Percentiles rank a stretch among this genome's conserved stretches.
Conservation (phyloP, 495 filamentous ascomycete genomes). For the Penicillium odoratum region DNA sequence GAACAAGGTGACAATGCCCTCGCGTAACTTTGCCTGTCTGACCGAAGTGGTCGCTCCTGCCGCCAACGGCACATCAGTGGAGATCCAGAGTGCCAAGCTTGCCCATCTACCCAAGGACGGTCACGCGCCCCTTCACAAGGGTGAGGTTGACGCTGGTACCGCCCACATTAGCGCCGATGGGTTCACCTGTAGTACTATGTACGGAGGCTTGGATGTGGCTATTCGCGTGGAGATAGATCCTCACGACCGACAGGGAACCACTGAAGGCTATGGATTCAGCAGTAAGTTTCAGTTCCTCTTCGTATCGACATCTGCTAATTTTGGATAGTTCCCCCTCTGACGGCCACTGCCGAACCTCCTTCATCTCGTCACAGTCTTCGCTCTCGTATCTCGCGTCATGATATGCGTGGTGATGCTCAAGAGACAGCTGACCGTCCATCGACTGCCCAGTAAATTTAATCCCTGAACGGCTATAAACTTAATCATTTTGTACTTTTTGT, state of each 20-base stretch:
- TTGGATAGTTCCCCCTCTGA: constrained; percentile 30
- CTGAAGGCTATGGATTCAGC: constrained; percentile 68
- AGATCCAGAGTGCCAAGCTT: constrained; percentile 20
- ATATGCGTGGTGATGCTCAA: constrained; percentile 2
- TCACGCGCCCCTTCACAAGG: constrained; percentile 60
- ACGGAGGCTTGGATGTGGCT: constrained; percentile 66
- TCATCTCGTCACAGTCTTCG: constrained; percentile 22
- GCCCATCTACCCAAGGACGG: constrained; percentile 54
- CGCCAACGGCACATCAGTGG: constrained; percentile 22
- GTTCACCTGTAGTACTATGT: constrained; percentile 47
- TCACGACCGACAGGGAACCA: constrained; percentile 59
- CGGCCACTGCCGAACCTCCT: constrained; percentile 21
- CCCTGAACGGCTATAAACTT: not conserved
- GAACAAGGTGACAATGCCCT: constrained; percentile 89
- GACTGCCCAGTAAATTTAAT: constrained; percentile 23
- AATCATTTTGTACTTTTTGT: not conserved
- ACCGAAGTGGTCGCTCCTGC: constrained; percentile 56
- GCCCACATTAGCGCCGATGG: constrained; percentile 60
- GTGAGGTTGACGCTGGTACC: constrained; percentile 66
- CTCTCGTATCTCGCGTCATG: constrained; percentile 23
- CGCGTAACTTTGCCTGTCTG: constrained; percentile 82
- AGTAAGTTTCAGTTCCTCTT: constrained; percentile 33
- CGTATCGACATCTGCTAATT: not conserved
- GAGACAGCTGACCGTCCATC: constrained; percentile 22
- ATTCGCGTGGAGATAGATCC: constrained; percentile 72